These are phyloP conservation scores for Ettlia oleoabundans DNA, from an alignment of 139 green algal species.

Conservation along the genomic window DNA sequence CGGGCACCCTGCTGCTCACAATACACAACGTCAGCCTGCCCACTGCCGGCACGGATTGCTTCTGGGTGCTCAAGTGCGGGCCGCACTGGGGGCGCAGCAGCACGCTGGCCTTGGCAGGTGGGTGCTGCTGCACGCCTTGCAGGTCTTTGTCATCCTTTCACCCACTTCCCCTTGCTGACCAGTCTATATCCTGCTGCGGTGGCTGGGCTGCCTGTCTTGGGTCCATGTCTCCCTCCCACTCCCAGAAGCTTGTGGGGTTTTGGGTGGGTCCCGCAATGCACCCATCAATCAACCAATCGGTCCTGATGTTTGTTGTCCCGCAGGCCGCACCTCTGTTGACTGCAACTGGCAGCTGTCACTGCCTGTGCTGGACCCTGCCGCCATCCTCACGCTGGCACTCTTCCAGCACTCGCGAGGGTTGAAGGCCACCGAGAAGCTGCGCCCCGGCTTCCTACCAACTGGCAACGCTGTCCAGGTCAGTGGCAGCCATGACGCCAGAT, in stretches of 20 bases:
- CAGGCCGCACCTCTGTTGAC: neutral
- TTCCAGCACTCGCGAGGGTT: constrained; percentile 26
- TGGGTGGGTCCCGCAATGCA: too few relatives aligned
- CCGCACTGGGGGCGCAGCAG: constrained; percentile 40
- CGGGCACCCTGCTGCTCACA: constrained; percentile 5
- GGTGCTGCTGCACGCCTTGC: neutral
- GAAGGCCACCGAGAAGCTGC: neutral
- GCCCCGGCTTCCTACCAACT: neutral
- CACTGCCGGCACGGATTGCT: neutral
- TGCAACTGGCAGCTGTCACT: constrained; percentile 30
- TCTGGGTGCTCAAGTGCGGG: constrained; percentile 46
- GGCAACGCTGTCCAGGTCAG: neutral
- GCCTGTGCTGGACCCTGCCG: constrained; percentile 28
- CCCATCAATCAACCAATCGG: too few relatives aligned
- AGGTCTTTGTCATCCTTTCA: too few relatives aligned
- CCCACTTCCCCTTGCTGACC: too few relatives aligned
- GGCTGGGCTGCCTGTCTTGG: too few relatives aligned
- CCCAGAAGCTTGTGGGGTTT: too few relatives aligned
- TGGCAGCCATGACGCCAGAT: neutral
- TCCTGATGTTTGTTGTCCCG: neutral
- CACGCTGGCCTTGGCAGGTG: neutral
- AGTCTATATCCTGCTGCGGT: too few relatives aligned
- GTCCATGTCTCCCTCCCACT: too few relatives aligned
- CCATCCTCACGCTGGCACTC: constrained; percentile 34
- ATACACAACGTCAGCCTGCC: neutral